phyloP scores from a whole-genome alignment of 805 yeast species.

The Yamadazyma paraphyllophila region DNA sequence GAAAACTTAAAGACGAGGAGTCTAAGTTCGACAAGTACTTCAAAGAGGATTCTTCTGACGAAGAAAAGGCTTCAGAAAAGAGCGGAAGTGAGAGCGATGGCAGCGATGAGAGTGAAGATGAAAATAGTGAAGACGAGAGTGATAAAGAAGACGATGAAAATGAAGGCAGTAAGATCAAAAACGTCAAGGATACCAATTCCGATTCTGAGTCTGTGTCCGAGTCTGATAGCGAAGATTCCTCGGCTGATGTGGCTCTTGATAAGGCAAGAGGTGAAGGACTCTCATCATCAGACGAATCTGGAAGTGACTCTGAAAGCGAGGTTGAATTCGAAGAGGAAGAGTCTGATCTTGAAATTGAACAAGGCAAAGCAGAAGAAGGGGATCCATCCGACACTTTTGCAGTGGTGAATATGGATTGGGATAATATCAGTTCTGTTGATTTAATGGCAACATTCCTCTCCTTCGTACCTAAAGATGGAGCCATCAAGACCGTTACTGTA shows the following conservation, averaged over 20 bases:
- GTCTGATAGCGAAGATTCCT: slow-evolving; percentile 5
- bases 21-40: slow-evolving; percentile 66
- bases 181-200: not conserved
- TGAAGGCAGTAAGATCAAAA: not conserved
- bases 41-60: slow-evolving; percentile 34
- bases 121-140: not conserved
- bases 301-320: slow-evolving; percentile 45
- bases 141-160: not conserved
- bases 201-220: slow-evolving; percentile 17
- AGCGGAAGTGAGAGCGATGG: slow-evolving; percentile 24
- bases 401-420: slow-evolving; percentile 97
- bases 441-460: slow-evolving; percentile 84
- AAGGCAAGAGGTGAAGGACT: slow-evolving; percentile 68
- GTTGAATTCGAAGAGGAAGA: slow-evolving; percentile 43
- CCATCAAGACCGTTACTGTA: slow-evolving; percentile 63
- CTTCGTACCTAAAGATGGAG: slow-evolving; percentile 76
- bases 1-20: slow-evolving; percentile 53
- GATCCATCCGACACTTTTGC: slow-evolving; percentile 84
- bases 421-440: slow-evolving; percentile 83
- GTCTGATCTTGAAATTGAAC: slow-evolving; percentile 55
- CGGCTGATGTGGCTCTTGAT: slow-evolving; percentile 32
- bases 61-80: slow-evolving; percentile 23
- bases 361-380: slow-evolving; percentile 71
- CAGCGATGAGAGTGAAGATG: slow-evolving; percentile 21
- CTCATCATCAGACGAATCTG: slow-evolving; percentile 35